Conservation (phyloP, 352 stramenopile genomes). For the Globisporangium spiculum region DNA sequence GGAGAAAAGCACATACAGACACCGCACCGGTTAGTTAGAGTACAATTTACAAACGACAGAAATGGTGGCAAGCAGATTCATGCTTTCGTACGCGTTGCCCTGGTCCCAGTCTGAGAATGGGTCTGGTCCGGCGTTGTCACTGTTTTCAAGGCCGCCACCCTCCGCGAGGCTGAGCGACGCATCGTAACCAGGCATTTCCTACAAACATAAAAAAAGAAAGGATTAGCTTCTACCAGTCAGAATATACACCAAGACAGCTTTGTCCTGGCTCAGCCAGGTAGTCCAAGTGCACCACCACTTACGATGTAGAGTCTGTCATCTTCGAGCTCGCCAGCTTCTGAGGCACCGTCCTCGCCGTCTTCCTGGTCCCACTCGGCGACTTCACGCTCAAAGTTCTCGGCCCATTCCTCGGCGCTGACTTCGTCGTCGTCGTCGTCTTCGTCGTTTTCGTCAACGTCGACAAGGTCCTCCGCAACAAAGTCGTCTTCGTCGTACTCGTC, state of each 20-base stretch:
- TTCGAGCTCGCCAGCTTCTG: constrained; percentile 27
- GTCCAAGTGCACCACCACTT: constrained; percentile 10
- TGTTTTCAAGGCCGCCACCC: constrained; percentile 37
- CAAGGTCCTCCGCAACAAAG: constrained; percentile 33
- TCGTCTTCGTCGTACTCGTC: constrained; percentile 27
- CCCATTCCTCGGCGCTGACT: constrained; percentile 55
- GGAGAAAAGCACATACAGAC: background rate
- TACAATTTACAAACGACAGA: background rate
- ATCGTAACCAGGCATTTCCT: constrained; percentile 74
- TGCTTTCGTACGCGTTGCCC: constrained; percentile 45
- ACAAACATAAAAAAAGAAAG: background rate
- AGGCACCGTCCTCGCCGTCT: constrained; percentile 16
- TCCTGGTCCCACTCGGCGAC: constrained; percentile 54
- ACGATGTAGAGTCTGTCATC: constrained; percentile 73
- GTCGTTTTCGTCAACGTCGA: constrained; percentile 23
- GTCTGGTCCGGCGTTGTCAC: constrained; percentile 27
- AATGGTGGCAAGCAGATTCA: background rate
- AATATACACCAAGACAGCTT: background rate
- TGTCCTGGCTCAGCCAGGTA: background rate
- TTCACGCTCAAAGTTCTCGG: constrained; percentile 62
- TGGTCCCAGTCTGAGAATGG: constrained; percentile 53
- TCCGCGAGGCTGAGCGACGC: constrained; percentile 55
- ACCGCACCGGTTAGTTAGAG: background rate
- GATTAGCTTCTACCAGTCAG: background rate
- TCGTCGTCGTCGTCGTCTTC: constrained; percentile 41